These are phyloP conservation scores for Colletotrichum ledebouriae DNA, from an alignment of 2,329 filamentous ascomycete genomes.

Conservation along the genomic window DNA sequence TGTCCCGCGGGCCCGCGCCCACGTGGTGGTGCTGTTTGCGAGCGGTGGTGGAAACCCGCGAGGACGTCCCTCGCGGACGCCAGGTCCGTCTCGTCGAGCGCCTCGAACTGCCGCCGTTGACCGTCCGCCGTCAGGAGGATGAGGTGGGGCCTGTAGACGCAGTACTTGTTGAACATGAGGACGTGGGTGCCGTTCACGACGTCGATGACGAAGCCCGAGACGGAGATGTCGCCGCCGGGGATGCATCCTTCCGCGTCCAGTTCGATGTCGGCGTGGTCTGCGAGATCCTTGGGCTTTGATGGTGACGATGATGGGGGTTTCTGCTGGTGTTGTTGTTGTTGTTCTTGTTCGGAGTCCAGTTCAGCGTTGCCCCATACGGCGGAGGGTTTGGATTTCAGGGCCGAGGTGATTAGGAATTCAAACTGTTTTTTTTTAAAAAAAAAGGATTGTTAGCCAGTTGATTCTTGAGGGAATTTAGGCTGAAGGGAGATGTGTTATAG, in stretches of 20 bases:
- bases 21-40: no score
- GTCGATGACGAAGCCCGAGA: slow-evolving; percentile 57
- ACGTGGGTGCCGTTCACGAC: slow-evolving; percentile 57
- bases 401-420: slow-evolving; percentile 37
- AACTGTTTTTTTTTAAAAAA: slow-evolving; percentile 16
- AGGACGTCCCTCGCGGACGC: slow-evolving; percentile 47
- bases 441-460: neutral
- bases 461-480: neutral
- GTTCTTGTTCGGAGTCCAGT: slow-evolving; percentile 7
- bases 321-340: neutral
- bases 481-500: neutral
- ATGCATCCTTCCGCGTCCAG: slow-evolving; percentile 35
- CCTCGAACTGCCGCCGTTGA: slow-evolving; percentile 59
- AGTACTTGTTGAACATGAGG: slow-evolving; percentile 63
- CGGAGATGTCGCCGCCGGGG: slow-evolving; percentile 57
- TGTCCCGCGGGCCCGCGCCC: slow-evolving; percentile 38
- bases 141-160: slow-evolving; percentile 61
- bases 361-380: slow-evolving; percentile 31
- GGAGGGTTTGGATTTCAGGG: slow-evolving; percentile 31
- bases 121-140: slow-evolving; percentile 62
- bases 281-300: neutral
- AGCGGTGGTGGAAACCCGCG: neutral
- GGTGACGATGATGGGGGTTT: neutral
- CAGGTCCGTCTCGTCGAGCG: slow-evolving; percentile 56
- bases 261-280: neutral